Percentiles rank a stretch among this genome's conserved stretches.
Conservation (phyloP, 2,329 filamentous ascomycete species). For the Claviceps purpurea region DNA sequence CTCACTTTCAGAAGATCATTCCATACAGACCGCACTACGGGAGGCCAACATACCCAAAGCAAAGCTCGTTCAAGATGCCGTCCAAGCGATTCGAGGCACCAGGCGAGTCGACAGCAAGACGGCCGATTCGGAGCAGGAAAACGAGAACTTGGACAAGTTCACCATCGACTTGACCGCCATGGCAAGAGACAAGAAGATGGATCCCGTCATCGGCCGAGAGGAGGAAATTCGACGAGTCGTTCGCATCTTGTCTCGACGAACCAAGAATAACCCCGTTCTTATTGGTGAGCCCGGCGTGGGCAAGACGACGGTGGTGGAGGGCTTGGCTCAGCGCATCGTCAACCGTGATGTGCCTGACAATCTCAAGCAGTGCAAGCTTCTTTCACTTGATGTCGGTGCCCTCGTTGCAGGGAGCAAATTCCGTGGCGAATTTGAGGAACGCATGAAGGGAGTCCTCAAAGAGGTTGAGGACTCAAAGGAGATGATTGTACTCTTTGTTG, state of each 20-base stretch:
- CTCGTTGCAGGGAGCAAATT: slow-evolving; percentile 97
- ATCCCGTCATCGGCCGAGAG: slow-evolving; percentile 92
- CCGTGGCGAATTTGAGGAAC: slow-evolving; percentile 94
- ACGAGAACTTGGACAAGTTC: slow-evolving; percentile 94
- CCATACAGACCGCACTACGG: slow-evolving; percentile 59
- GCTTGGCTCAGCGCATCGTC: slow-evolving; percentile 87
- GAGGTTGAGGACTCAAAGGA: slow-evolving; percentile 92
- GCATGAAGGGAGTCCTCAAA: slow-evolving; percentile 98
- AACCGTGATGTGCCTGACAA: slow-evolving; percentile 95
- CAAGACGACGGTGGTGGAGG: slow-evolving; percentile 96
- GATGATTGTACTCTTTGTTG: slow-evolving; percentile 94
- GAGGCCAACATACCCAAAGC: slow-evolving; percentile 86
- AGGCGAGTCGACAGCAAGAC: slow-evolving; percentile 92
- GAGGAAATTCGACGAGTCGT: slow-evolving; percentile 90
- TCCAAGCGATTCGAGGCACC: slow-evolving; percentile 83
- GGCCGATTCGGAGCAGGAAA: slow-evolving; percentile 81
- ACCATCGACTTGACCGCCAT: slow-evolving; percentile 97
- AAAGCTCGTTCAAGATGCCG: slow-evolving; percentile 81
- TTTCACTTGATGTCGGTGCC: slow-evolving; percentile 90
- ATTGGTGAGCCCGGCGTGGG: slow-evolving; percentile 97
- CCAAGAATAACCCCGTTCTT: slow-evolving; percentile 97
- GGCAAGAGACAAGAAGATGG: slow-evolving; percentile 94
- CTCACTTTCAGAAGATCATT: slow-evolving; percentile 64
- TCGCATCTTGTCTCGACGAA: slow-evolving; percentile 80
- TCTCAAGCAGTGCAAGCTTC: slow-evolving; percentile 79